These are phyloP conservation scores for Phtheirospermum japonicum DNA, from an alignment of 257 asterid genomes.

Conservation along the genomic window DNA sequence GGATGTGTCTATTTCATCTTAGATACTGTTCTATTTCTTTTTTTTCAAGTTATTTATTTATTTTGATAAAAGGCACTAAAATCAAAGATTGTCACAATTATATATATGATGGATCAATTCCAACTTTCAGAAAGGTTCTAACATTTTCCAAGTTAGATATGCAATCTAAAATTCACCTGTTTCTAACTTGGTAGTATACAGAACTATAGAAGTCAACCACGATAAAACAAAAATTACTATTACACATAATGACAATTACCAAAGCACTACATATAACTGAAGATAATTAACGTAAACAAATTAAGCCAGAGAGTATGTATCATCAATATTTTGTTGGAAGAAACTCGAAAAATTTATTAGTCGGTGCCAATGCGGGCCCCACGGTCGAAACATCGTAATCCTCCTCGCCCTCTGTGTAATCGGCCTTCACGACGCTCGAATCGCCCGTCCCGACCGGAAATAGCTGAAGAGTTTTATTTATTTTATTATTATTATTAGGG, in stretches of 20 bases:
- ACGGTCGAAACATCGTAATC: slow-evolving; percentile 12
- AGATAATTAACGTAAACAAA: slow-evolving; percentile 11
- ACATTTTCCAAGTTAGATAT: too few species aligned
- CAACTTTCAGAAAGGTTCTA: too few species aligned
- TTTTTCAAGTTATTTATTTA: too few species aligned
- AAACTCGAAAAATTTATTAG: slow-evolving; percentile 52
- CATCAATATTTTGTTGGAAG: slow-evolving; percentile 42
- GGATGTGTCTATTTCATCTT: too few species aligned
- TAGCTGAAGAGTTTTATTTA: slow-evolving; percentile 46
- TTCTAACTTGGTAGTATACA: too few species aligned
- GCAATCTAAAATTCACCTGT: too few species aligned
- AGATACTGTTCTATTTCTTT: too few species aligned
- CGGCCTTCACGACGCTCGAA: too few species aligned
- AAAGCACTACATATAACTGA: background rate
- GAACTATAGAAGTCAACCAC: background rate
- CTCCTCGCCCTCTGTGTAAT: slow-evolving; percentile 7
- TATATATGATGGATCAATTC: too few species aligned
- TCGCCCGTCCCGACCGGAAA: slow-evolving; percentile 38
- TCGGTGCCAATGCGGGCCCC: slow-evolving; percentile 22
- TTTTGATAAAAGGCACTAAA: too few species aligned
- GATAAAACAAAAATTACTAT: background rate
- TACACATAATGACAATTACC: too few species aligned
- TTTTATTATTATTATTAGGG: slow-evolving; percentile 12
- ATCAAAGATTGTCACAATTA: too few species aligned
- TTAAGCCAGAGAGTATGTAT: background rate